Base-by-base conservation (phyloP, 257 asterid species). In the Nicotiana attenuata region DNA sequence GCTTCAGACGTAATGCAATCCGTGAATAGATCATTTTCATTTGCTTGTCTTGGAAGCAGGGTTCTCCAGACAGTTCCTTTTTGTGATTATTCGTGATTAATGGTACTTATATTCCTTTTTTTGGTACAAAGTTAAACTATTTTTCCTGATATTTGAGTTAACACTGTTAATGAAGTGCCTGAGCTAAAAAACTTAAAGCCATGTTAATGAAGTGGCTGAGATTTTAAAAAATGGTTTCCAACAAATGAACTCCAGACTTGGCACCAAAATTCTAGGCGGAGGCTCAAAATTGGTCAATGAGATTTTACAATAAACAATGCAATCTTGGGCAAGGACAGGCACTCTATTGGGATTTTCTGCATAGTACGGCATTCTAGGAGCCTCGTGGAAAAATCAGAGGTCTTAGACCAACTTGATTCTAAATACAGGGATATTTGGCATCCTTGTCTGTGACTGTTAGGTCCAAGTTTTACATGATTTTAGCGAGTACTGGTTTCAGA, bases 261-360 rank as follows among this genome's bases (percentile, higher is more conserved):
- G 61, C 24, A 47, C 59, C 38, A 14, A 50, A 73, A 73, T 47
- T 22, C 41, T 35, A 50, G 61, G 61, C 14, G 61, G 61, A 24
- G 16, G 41, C 61, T 73, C 38, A 73, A 73, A 71, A 73, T 73
- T 73, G 79, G 26, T 73, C 79, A 47, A 47, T 47, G 61, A 73
- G 79, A 73, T 73, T 73, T 47, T 73, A 50, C 79, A 24, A 73
- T 7, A 73, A 73, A 73, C 31, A 73, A 73, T 47, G 41, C 41
- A 47, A 73, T 45, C 35, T 41, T 13, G 78, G 59, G 35, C 47
- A 45, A 71, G n/a, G 33, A 41, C 1, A n/a, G 78, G 35, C 28
- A 19, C 13, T 56, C 35, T 13, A 11, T 41, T 68, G 14, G 78
- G 78, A 71, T 56, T 20, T 71, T 41, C 78, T 71, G 78, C 59